Base-by-base conservation (phyloP, 2,329 filamentous ascomycete genomes). In the Bipolaris oryzae region DNA sequence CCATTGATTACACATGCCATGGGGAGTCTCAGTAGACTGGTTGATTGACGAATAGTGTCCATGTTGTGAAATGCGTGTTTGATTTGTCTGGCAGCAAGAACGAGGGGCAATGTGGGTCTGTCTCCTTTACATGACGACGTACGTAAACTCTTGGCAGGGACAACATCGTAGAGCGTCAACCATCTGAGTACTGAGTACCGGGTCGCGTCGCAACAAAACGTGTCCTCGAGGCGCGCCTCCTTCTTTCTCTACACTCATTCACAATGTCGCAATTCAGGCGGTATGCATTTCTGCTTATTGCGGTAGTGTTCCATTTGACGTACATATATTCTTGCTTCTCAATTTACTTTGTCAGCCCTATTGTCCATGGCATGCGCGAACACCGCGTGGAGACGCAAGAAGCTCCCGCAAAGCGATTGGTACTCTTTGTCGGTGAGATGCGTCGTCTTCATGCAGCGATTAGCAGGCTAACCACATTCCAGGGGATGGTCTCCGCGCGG, bases 281-380 rank as follows among this genome's bases (percentile, higher is more conserved):
- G 74, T 85, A 90, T 72, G 89, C 88, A 74, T 98, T 99, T 76
- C 79, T 98, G 76, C 88, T 89, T 74, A 86, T 96, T 74, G 95
- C 95, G 68, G 85, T 97, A 73, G 80, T 94, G 59, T 99, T 99
- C 76, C 96, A 99, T 78, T 77, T 98, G 51, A 86, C 96, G 63
- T 99, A 99, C 77, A 89, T 96, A 54, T 90, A 89, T 74, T 70
- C 65, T 63, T 98, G 98, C 71, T 99, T 99, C 79, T 38, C 34
- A 11, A 95, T 98, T 63, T 98, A 99, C 79, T 99, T 99, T 74
- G 92, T 97, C 73, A 97, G 92, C 75, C 95, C 95, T 20, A 95
- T 99, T 67, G 95, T 98, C 52, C 90, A 89, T 80, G 95, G 95
- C 73, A 99, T 99, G 95, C 87, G 85, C 71, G 85, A 92, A 58